Evolutionary conservation across 805 yeast species (phyloP), one percentile per base, ranked within the genome.

Genomic region (Candida silvicultrix): DNA sequence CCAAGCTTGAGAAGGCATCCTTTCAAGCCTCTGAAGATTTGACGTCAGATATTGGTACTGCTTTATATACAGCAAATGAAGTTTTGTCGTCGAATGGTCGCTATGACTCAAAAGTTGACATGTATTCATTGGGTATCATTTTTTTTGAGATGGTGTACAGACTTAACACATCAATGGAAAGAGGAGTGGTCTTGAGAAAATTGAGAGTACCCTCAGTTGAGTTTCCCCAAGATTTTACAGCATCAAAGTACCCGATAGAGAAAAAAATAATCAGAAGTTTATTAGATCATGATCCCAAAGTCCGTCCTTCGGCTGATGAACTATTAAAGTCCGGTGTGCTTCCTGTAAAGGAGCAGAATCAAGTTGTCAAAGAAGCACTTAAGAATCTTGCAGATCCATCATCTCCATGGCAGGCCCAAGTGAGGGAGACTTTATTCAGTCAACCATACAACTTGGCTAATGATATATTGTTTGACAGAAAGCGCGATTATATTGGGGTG

Each of bases 81-180:
- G 92, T 92, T 0, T 70, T 86, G 8, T 71, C 76, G 16, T 94
- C 94, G 1, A 73, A 70, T 39, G 83, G 83, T 3, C 70, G 75
- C n/a, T 94, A 94, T 62, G 83, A 92, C 60, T 96, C 87, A 52
- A 94, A 94, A 55, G 95, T 94, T 35, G 99, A 94, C 62, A 83
- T 94, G 85, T 94, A 89, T 62, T 89, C 99, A 0, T 67, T 94
- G 37, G 99, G 99, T 3, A 80, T 94, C 32, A 94, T 94, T 1
- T 89, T 94, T 59, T 94, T 94, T 62, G 99, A 94, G 61, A 94
- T 94, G 99, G 77, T 89, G 25, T 89, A 82, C 60, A 73, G 83
- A 1, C 73, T 92, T 56, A 72, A 74, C n/a, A 94, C 99, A 0
- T 90, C 89, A 2, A 94, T 94, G 97, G 99, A 94, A 62, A 74